Evolutionary conservation across 2,329 filamentous ascomycete species (phyloP).

Genomic region (Coleophoma eucalyptorum): DNA sequence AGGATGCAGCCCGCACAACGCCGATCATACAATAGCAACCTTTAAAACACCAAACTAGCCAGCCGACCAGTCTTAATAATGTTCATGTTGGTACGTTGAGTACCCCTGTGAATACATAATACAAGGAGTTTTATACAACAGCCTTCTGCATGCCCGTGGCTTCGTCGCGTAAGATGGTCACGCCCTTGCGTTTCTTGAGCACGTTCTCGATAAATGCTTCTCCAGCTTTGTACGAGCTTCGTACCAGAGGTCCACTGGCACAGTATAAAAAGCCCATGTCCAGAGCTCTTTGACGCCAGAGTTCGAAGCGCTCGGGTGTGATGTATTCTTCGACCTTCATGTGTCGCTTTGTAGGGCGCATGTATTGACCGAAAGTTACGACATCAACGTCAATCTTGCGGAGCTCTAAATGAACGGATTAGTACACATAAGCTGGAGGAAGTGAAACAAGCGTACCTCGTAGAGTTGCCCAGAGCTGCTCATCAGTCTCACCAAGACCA

Average conservation of each 20-base stretch:
- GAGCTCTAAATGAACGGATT: conserved; percentile 50
- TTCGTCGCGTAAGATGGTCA: conserved; percentile 21
- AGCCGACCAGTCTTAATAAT: too few relatives aligned
- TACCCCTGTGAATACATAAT: neutral
- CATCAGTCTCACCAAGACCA: conserved; percentile 86
- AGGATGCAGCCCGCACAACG: too few relatives aligned
- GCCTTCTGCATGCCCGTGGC: conserved; percentile 23
- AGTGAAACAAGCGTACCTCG: conserved; percentile 43
- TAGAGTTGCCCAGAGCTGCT: conserved; percentile 77
- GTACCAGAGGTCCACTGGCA: conserved; percentile 86
- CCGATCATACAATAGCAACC: too few relatives aligned
- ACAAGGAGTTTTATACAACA: conserved; percentile 14
- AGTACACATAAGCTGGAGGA: too few relatives aligned
- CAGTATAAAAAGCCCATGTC: conserved; percentile 98
- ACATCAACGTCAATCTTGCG: conserved; percentile 82
- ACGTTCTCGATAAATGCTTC: conserved; percentile 99
- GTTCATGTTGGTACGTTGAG: conserved; percentile 3
- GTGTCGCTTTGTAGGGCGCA: conserved; percentile 96
- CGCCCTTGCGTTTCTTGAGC: conserved; percentile 39
- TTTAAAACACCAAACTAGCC: too few relatives aligned
- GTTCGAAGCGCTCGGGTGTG: conserved; percentile 84
- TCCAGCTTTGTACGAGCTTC: conserved; percentile 95
- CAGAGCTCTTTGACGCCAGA: conserved; percentile 84
- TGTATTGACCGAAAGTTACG: conserved; percentile 99
- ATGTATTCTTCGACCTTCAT: conserved; percentile 97